Base-by-base conservation (phyloP, 345 rosid genomes). In the Aquilaria malaccensis region DNA sequence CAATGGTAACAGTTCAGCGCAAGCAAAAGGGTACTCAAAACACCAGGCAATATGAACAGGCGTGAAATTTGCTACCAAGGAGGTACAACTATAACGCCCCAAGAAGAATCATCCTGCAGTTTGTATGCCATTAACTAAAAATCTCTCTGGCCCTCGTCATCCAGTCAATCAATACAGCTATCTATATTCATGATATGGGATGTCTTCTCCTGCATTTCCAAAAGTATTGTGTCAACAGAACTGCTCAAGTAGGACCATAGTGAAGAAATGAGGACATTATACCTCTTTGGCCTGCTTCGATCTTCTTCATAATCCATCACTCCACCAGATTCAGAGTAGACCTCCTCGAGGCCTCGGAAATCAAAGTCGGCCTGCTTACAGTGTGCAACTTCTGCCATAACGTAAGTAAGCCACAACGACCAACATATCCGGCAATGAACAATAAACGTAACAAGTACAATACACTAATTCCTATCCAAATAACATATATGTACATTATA, bases 381-480 rank as follows among this genome's bases (percentile, higher is more conserved):
- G 93, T 73, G 74, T 84, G 91, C 79, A 85, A 82, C 97, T 88
- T 91, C 97, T 88, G 96, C 97, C 95, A 95, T 83, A 79, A 86
- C 46, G 96, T 94, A 94, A 94, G 97, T 88, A 91, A 88, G 93
- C 73, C 91, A 80, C 83, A 88, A 88, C 95, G 91, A 91, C 88
- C 74, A 65, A 81, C 76, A 72, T 71, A 74, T 64, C 82, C 73
- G 76, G 69, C 58, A 79, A 59, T 67, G 22, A 22, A 22, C 63
- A 78, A 63, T 52, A 46, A 56, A 52, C 55, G 47, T 49, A 37
- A 46, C 50, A 30, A 50, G 22, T 22, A 22, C 43, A 45, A 15
- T n/a, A 56, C 32, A 30, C 58, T 68, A 37, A 60, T 50, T 55
- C 50, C 37, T 14, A 61, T 56, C 55, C 48, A n/a, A 52, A 30